Conservation (phyloP, 2,329 filamentous ascomycete genomes). For the Periconia sp. region DNA sequence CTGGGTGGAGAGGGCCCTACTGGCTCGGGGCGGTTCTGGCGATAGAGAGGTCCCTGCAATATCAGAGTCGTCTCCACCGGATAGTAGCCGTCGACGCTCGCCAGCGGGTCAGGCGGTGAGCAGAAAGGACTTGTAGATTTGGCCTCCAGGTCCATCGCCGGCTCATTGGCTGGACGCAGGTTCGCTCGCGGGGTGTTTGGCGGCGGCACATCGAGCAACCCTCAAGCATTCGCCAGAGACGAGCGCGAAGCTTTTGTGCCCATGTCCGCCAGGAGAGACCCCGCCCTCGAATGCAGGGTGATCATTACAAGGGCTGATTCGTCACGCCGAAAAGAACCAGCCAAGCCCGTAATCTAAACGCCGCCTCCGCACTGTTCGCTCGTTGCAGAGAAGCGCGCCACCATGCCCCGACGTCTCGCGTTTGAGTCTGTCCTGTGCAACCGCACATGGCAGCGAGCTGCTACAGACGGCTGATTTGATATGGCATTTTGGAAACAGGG, state of each 20-base stretch:
- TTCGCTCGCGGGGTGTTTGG: conserved; percentile 12
- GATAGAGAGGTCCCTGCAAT: conserved; percentile 12
- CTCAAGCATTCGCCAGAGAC: conserved; percentile 10
- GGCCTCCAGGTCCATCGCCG: not conserved
- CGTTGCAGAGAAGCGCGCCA: not conserved
- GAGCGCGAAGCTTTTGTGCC: conserved; percentile 14
- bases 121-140: conserved; percentile 12
- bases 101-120: conserved; percentile 19
- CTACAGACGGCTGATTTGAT: conserved; percentile 25
- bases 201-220: not conserved
- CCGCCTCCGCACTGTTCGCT: not conserved
- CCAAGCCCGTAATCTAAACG: conserved; percentile 7
- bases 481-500: conserved; percentile 26
- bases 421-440: conserved; percentile 18
- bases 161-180: conserved; percentile 4
- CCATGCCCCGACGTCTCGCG: conserved; percentile 20
- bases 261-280: conserved; percentile 12
- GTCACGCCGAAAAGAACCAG: conserved; percentile 8
- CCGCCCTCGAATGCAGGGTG: conserved; percentile 13
- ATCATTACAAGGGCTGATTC: conserved; percentile 8
- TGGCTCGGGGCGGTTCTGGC: no score
- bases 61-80: not conserved
- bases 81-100: no score
- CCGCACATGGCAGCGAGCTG: conserved; percentile 11
- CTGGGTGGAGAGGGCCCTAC: no score